A percentile compares a stretch with the other conserved stretches of the same genome.
Evolutionary conservation across 2,329 filamentous ascomycete species (phyloP).

Genomic region (Phoma herbarum): DNA sequence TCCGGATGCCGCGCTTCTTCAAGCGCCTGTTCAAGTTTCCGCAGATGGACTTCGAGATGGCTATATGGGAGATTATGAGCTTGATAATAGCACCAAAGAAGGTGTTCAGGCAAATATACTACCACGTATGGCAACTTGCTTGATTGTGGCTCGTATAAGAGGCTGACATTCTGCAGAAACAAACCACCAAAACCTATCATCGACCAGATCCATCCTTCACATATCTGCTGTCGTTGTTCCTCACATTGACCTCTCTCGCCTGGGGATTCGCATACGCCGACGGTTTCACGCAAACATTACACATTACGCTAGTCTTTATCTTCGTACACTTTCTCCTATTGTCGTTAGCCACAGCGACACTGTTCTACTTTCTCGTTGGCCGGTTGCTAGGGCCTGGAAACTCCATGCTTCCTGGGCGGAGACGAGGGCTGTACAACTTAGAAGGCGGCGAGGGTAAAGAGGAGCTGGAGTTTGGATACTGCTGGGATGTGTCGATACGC

Average conservation of each 20-base stretch:
- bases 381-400: constrained; percentile 67
- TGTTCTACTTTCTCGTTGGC: constrained; percentile 72
- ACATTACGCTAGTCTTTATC: constrained; percentile 59
- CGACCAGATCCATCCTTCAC: constrained; percentile 74
- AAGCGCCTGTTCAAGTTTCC: constrained; percentile 75
- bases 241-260: constrained; percentile 59
- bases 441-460: constrained; percentile 61
- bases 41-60: constrained; percentile 79
- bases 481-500: constrained; percentile 73
- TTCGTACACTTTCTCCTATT: constrained; percentile 69
- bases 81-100: constrained; percentile 74
- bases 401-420: constrained; percentile 59
- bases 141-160: not conserved
- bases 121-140: constrained; percentile 63
- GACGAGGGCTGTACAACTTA: constrained; percentile 65
- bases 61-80: constrained; percentile 76
- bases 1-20: constrained; percentile 73
- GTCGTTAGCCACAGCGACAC: constrained; percentile 66
- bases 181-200: constrained; percentile 71
- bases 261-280: constrained; percentile 68
- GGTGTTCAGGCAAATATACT: constrained; percentile 75
- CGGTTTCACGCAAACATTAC: constrained; percentile 54
- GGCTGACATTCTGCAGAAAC: constrained; percentile 60
- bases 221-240: constrained; percentile 73
- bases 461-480: constrained; percentile 74